Percentiles rank a stretch among this genome's conserved stretches.
Evolutionary conservation across 2,329 filamentous ascomycete species (phyloP).

Genomic region (Dothistroma pini): DNA sequence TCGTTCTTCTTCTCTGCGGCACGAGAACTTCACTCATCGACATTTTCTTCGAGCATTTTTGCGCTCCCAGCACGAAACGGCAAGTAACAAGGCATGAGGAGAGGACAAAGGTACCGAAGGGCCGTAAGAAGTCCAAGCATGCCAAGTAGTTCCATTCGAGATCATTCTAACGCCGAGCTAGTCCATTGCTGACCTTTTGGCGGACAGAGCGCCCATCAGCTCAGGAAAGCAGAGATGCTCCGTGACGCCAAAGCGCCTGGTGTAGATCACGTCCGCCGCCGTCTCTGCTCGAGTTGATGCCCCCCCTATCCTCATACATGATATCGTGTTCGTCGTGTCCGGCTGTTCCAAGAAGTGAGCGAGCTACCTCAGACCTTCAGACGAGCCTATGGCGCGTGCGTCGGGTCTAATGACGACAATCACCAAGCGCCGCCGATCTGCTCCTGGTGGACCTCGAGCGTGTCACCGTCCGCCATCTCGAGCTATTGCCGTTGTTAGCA

Average conservation of each 20-base stretch:
- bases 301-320: not conserved
- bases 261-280: not conserved
- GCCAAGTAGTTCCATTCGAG: not conserved
- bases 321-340: not conserved
- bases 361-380: not conserved
- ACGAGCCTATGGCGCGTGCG: not conserved
- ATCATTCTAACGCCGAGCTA: constrained; percentile 2
- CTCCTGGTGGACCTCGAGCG: constrained; percentile 95
- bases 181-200: not conserved
- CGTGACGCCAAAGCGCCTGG: not conserved
- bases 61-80: too few species aligned
- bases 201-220: not conserved
- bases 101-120: not conserved
- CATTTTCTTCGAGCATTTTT: too few species aligned
- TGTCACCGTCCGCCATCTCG: constrained; percentile 95
- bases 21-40: too few species aligned
- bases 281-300: not conserved
- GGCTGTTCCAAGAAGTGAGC: not conserved
- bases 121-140: not conserved
- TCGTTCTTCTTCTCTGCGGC: too few species aligned
- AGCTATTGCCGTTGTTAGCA: constrained; percentile 56
- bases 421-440: constrained; percentile 71
- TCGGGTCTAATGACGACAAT: constrained; percentile 6
- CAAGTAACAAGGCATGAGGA: not conserved
- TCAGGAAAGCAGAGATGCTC: not conserved